Conservation (phyloP, 1,139 yeast genomes). For the Suhomyces panamericanus region DNA sequence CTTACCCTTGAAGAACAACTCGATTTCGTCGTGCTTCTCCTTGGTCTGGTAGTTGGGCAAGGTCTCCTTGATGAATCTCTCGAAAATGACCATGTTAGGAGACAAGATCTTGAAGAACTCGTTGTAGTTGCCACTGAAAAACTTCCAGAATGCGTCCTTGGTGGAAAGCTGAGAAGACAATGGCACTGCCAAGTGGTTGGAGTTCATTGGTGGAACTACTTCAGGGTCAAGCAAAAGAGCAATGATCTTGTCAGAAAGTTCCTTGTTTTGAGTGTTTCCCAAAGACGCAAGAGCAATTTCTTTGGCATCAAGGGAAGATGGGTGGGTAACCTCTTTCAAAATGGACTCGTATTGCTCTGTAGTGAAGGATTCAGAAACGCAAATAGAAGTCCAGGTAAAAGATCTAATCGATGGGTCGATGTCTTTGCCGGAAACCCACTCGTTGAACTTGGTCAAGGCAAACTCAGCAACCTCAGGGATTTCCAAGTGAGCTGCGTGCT, state of each 20-base stretch:
- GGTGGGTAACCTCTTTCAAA: conserved; percentile 50
- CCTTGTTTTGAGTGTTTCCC: conserved; percentile 51
- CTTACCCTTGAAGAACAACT: conserved; percentile 52
- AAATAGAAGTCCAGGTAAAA: conserved; percentile 53
- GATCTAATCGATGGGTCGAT: conserved; percentile 58
- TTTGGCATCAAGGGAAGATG: conserved; percentile 63
- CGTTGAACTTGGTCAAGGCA: conserved; percentile 44
- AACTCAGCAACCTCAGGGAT: conserved; percentile 49
- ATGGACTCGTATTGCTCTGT: conserved; percentile 49
- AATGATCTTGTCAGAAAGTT: conserved; percentile 39
- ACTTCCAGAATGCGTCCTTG: conserved; percentile 55
- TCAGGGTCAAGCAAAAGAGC: conserved; percentile 39
- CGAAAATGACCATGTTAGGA: conserved; percentile 60
- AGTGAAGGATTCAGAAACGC: conserved; percentile 42
- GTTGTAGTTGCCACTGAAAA: conserved; percentile 54
- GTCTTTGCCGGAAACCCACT: conserved; percentile 33
- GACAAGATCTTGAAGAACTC: conserved; percentile 48
- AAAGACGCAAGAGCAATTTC: conserved; percentile 65
- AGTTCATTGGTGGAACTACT: conserved; percentile 68
- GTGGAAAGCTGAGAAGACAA: conserved; percentile 53
- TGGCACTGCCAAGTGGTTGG: conserved; percentile 56
- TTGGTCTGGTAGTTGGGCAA: conserved; percentile 48
- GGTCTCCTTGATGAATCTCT: conserved; percentile 59
- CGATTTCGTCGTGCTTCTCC: conserved; percentile 46
- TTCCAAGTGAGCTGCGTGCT: conserved; percentile 52